Conservation (phyloP, 768 basidiomycete genomes). For the Termitomyces sp. region DNA sequence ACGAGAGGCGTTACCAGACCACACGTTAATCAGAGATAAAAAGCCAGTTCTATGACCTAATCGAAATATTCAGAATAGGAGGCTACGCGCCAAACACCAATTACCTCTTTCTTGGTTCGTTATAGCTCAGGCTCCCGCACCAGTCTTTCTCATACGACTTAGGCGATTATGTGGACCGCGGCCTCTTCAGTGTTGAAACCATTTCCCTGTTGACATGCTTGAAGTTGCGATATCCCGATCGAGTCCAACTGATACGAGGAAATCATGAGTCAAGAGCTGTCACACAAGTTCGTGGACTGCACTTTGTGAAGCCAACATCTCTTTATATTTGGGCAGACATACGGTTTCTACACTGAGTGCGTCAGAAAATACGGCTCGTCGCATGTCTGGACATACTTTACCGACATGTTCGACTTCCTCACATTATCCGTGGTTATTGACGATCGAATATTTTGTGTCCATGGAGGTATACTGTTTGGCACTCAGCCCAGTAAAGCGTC, state of each 20-base stretch:
- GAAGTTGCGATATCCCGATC: slow-evolving; percentile 93
- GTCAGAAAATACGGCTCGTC: slow-evolving; percentile 95
- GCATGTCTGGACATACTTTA: slow-evolving; percentile 98
- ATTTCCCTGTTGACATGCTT: slow-evolving; percentile 96
- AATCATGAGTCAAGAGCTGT: slow-evolving; percentile 98
- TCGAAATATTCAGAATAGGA: slow-evolving; percentile 99
- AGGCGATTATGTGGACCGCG: slow-evolving; percentile 99
- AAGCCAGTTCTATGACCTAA: slow-evolving; percentile 98
- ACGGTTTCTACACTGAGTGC: slow-evolving; percentile 99
- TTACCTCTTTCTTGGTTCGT: slow-evolving; percentile 93
- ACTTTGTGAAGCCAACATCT: slow-evolving; percentile 15
- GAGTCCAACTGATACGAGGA: slow-evolving; percentile 94
- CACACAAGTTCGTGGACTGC: slow-evolving; percentile 72
- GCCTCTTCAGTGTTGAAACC: slow-evolving; percentile 96
- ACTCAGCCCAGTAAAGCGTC: slow-evolving; percentile 5
- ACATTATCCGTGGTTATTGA: slow-evolving; percentile 98
- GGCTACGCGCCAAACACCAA: slow-evolving; percentile 96
- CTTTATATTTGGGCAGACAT: slow-evolving; percentile 59
- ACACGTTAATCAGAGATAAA: slow-evolving; percentile 34
- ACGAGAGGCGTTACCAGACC: slow-evolving; percentile 5
- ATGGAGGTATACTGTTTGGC: slow-evolving; percentile 65
- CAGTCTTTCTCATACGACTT: slow-evolving; percentile 15
- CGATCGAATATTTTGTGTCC: slow-evolving; percentile 98
- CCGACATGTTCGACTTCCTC: slow-evolving; percentile 99
- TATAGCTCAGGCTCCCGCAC: slow-evolving; percentile 1